Base-by-base conservation (phyloP, 2,329 filamentous ascomycete genomes). In the Ascocoryne sarcoides region DNA sequence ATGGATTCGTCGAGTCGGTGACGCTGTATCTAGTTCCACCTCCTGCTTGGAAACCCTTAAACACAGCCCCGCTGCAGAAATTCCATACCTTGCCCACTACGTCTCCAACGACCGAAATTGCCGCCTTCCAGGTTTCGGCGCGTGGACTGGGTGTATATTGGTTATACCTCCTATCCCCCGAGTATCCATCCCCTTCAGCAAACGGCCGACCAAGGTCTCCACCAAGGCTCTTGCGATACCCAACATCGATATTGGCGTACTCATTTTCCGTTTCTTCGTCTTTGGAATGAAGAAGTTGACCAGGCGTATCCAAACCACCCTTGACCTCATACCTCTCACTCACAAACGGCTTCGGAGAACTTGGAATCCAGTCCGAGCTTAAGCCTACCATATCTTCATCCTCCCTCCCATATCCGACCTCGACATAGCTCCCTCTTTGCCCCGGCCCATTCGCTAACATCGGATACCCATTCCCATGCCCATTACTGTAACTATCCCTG, bases 1-100 rank as follows among this genome's bases (percentile, higher is more conserved):
- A 32, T 2, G 35, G 18, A 26, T 46, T 37, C 5, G 40, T 26
- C 2, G 38, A 39, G 21, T 48, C 37, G 12, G 14, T 40, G 17
- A 53, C 33, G 7, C 44, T 43, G 55, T 89, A 94, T 18, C 77
- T 79, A 44, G 69, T 70, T 7, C 89, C 90, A 3, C 83, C 86
- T 5, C 89, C 90, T 10, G 89, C 87, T 46, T 89, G 80, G 60
- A 95, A 95, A 0, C 89, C 89, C 40, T 75, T 73, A 56, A 95
- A 93, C 0, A 83, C 76, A 10, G 48, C 45, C 1, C 47, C 46
- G 7, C 73, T 76, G 65, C 89, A 95, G 54, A 95, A 92, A 51
- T 88, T 76, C 74, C 86, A 88, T 0, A 94, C 78, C 55, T 82
- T 90, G 14, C 85, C 84, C 1, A 84, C 70, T 0, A 82, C 70